Base-by-base conservation (phyloP, 2,329 filamentous ascomycete species). In the Fonsecaea erecta region DNA sequence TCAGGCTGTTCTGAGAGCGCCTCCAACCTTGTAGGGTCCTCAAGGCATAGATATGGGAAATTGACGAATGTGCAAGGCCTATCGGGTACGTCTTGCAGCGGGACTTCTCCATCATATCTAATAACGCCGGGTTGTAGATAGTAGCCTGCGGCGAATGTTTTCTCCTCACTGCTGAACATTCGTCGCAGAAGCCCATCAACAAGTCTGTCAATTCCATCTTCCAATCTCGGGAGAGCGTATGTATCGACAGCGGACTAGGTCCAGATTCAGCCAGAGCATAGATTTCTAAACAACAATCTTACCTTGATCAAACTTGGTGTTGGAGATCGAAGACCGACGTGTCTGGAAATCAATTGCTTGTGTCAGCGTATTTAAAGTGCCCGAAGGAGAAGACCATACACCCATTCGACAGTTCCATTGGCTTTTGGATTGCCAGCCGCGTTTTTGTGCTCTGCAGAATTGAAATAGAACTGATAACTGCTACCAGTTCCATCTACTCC, bases 391-490 rank as follows among this genome's bases (percentile, higher is more conserved):
- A 40, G 35, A 40, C 11, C 35, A 16, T 40, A 40, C 35, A 40
- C 35, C 35, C 35, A 40, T 40, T 40, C 35, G 14, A 40, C 35
- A 14, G 35, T 40, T 3, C 35, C 35, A 40, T 40, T 14, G 35
- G 35, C 35, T 16, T 16, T 40, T 14, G 35, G 35, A 16, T n/a
- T 40, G 12, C 35, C 35, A 40, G 35, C 35, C 11, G 40, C 40
- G n/a, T 16, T 46, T 46, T 46, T 46, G 21, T 46, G 40, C 5
- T 46, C 21, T 46, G 40, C 40, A 4, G 40, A 46, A 11, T 46
- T 46, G 40, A 46, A 46, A 46, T 46, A 46, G 40, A 46, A 46
- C n/a, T 46, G 40, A 46, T 46, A n/a, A n/a, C n/a, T 21, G 40
- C 21, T n/a, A 21, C 40, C n/a, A 46, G 40, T 46, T 21, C 40